These are phyloP conservation scores for Cucurbita maxima DNA, from an alignment of 306 rosid genomes.

Conservation along the genomic window DNA sequence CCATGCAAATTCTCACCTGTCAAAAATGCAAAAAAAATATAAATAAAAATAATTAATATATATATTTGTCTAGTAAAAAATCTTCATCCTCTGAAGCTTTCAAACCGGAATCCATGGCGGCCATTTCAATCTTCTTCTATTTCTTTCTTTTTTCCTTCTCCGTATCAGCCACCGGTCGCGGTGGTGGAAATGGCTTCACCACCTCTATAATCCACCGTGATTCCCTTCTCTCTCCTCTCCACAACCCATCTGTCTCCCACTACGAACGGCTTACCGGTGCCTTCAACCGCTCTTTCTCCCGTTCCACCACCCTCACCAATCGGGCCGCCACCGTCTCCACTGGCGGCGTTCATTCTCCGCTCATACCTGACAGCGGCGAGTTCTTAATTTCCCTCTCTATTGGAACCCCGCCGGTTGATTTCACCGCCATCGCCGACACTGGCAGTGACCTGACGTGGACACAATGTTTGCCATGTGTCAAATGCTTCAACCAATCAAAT, in stretches of 20 bases:
- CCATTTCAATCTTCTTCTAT: neutral
- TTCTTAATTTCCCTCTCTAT: conserved; percentile 34
- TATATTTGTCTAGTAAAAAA: too few relatives aligned
- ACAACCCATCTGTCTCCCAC: conserved; percentile 17
- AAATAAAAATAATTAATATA: too few relatives aligned
- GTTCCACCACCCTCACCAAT: neutral
- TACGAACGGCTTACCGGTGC: conserved; percentile 21
- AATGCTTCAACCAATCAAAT: conserved; percentile 32
- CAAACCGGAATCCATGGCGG: neutral
- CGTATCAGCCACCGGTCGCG: neutral
- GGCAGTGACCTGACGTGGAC: conserved; percentile 61
- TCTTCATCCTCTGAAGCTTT: neutral
- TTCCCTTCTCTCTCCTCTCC: conserved; percentile 32
- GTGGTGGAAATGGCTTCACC: neutral
- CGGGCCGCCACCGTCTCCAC: neutral
- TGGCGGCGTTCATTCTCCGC: neutral
- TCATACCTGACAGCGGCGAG: conserved; percentile 24
- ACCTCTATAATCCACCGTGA: conserved; percentile 33
- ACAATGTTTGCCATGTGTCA: conserved; percentile 41
- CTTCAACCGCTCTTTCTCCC: conserved; percentile 28
- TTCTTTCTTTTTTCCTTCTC: neutral
- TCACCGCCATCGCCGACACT: conserved; percentile 37
- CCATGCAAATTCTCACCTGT: neutral
- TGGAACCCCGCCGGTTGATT: conserved; percentile 33
- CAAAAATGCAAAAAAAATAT: neutral